A percentile compares a stretch with the other conserved stretches of the same genome.
These are phyloP conservation scores for Botrytis porri DNA, from an alignment of 2,329 filamentous ascomycete species.

Conservation along the genomic window DNA sequence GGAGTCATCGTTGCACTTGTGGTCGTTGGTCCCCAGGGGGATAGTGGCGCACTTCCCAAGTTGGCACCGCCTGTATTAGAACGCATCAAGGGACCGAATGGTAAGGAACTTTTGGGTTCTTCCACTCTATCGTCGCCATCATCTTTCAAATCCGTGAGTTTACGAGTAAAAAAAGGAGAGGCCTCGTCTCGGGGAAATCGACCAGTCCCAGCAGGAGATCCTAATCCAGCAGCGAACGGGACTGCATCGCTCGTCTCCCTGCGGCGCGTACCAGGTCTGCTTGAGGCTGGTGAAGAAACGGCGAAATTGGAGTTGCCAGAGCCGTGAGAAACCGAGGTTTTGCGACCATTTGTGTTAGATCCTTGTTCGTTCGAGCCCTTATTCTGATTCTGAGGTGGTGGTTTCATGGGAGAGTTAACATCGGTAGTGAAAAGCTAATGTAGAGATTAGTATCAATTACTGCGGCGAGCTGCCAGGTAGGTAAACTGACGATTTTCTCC, in stretches of 20 bases:
- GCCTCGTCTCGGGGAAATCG: slow-evolving; percentile 62
- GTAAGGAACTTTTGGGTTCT: slow-evolving; percentile 41
- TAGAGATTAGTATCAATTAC: slow-evolving; percentile 27
- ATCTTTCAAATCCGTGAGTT: slow-evolving; percentile 52
- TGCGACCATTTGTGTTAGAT: slow-evolving; percentile 65
- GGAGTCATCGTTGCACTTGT: slow-evolving; percentile 63
- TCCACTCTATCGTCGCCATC: slow-evolving; percentile 52
- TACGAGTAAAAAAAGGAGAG: slow-evolving; percentile 57
- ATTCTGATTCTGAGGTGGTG: slow-evolving; percentile 63
- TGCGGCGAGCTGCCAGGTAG: slow-evolving; percentile 19
- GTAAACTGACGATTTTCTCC: slow-evolving; percentile 55
- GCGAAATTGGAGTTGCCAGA: slow-evolving; percentile 61
- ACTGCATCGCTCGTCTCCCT: slow-evolving; percentile 76
- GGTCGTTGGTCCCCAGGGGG: slow-evolving; percentile 46
- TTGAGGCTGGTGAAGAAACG: slow-evolving; percentile 68
- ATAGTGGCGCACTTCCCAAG: slow-evolving; percentile 44
- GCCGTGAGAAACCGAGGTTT: slow-evolving; percentile 72
- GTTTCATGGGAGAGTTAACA: slow-evolving; percentile 92
- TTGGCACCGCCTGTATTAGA: slow-evolving; percentile 52
- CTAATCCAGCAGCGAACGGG: slow-evolving; percentile 45
- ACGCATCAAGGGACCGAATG: slow-evolving; percentile 50
- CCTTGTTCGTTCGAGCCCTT: slow-evolving; percentile 57
- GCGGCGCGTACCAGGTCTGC: slow-evolving; percentile 73
- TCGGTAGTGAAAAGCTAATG: slow-evolving; percentile 74
- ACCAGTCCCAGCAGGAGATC: slow-evolving; percentile 58